These are phyloP conservation scores for Schizothecium vesticola DNA, from an alignment of 495 filamentous ascomycete genomes.

Conservation along the genomic window DNA sequence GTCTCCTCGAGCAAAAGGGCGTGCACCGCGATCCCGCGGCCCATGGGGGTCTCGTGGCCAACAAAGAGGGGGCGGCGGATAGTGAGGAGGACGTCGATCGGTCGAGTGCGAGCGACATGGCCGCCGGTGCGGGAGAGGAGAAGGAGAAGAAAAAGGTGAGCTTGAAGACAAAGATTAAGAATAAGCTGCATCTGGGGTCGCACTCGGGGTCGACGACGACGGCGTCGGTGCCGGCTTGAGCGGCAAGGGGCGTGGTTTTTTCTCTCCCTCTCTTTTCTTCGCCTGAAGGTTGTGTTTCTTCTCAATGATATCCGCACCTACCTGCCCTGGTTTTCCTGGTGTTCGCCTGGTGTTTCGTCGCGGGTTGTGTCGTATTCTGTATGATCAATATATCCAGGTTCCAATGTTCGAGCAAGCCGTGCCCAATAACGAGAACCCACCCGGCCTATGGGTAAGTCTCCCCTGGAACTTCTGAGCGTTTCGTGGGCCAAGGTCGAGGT, in stretches of 20 bases:
- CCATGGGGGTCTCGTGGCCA: slow-evolving; percentile 1
- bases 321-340: not conserved
- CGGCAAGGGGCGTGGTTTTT: not conserved
- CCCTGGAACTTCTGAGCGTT: no score
- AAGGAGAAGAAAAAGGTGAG: slow-evolving; percentile 34
- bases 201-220: not conserved
- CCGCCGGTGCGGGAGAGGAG: not conserved
- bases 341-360: not conserved
- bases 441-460: no score
- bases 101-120: no score
- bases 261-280: not conserved
- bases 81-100: no score
- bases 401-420: not conserved
- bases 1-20: slow-evolving; percentile 41
- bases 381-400: not conserved
- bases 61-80: not conserved
- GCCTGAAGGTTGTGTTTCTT: not conserved
- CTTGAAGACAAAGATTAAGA: slow-evolving; percentile 40
- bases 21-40: slow-evolving; percentile 18
- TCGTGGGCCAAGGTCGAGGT: no score
- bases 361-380: not conserved
- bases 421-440: no score
- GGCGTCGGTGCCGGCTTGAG: not conserved
- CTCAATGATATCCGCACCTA: not conserved
- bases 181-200: slow-evolving; percentile 31